Base-by-base conservation (phyloP, 208 protist species). In the Trypanosomatidae sp. region DNA sequence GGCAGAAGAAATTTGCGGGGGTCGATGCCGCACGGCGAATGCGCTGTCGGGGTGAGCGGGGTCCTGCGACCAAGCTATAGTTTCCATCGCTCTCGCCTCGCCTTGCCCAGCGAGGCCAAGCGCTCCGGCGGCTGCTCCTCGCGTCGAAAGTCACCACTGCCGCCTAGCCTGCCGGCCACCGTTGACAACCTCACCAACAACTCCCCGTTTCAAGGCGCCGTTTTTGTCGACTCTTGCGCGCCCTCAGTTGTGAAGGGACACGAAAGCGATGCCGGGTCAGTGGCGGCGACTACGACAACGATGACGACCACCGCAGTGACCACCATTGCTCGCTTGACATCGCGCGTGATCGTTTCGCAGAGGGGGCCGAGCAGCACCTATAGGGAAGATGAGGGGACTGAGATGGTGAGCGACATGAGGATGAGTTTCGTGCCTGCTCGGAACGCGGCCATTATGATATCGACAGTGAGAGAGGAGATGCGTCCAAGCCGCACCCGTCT, bases 301-400 rank as follows among this genome's bases (percentile, higher is more conserved):
- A 41, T 65, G 19, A 76, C 71, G 10, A 76, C 71, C 19, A 65
- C 71, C 39, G 73, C 73, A 25, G 66, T 53, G n/a, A 44, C 68
- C 30, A 70, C 74, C 19, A 44, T 52, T 30, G 50, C 44, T 28
- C 52, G 50, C 30, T 79, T 62, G 33, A 55, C 52, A 3, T 9
- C 39, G 44, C 49, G n/a, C 52, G 30, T 56, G 19, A 22, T 69
- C 44, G 28, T 59, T 8, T 33, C 68, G 39, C 67, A 41, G 52
- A n/a, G 13, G 4, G 50, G 62, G 25, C 43, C 52, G 43, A 68
- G 62, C 25, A 68, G 44, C 44, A 44, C 44, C 44, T 68, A 39
- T 13, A n/a, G 13, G 62, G n/a, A 41, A 39, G 44, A 53, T 19
- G 62, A 68, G 10, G 62, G 50, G 62, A 28, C 62, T 1, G 62